Evolutionary conservation across 768 basidiomycete genomes (phyloP).

Genomic region (Rhodotorula toruloides): DNA sequence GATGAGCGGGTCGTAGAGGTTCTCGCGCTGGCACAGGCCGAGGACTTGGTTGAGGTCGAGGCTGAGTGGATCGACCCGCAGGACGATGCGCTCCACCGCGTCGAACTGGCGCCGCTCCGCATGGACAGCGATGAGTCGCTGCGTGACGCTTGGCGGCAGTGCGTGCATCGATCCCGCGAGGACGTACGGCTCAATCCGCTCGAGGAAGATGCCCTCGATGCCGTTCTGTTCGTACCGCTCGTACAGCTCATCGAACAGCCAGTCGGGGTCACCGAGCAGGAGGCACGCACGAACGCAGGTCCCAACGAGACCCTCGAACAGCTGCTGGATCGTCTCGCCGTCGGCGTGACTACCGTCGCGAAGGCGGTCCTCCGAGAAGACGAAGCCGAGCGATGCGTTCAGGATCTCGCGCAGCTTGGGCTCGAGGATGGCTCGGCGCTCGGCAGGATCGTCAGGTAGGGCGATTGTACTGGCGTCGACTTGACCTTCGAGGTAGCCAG

Average conservation of each 20-base stretch:
- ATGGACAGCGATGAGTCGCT: slow-evolving; percentile 72
- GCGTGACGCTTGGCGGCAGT: slow-evolving; percentile 81
- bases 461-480: slow-evolving; percentile 68
- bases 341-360: slow-evolving; percentile 77
- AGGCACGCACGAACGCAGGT: slow-evolving; percentile 74
- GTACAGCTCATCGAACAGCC: slow-evolving; percentile 88
- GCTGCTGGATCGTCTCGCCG: slow-evolving; percentile 60
- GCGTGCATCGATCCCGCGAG: slow-evolving; percentile 65
- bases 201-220: slow-evolving; percentile 76
- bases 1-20: slow-evolving; percentile 86
- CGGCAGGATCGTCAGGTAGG: slow-evolving; percentile 63
- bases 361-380: slow-evolving; percentile 93
- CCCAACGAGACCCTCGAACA: slow-evolving; percentile 82
- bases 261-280: slow-evolving; percentile 71
- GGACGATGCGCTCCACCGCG: slow-evolving; percentile 79
- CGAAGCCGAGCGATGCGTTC: slow-evolving; percentile 77
- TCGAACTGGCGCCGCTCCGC: slow-evolving; percentile 66
- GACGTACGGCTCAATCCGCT: slow-evolving; percentile 73
- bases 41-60: slow-evolving; percentile 93
- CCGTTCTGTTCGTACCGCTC: slow-evolving; percentile 79
- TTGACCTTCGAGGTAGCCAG: slow-evolving; percentile 70
- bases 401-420: slow-evolving; percentile 74
- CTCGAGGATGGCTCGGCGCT: slow-evolving; percentile 63
- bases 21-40: slow-evolving; percentile 70
- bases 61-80: slow-evolving; percentile 87